These are phyloP conservation scores for Cryptococcus sp. DNA, from an alignment of 1,284 basidiomycete species.

Conservation along the genomic window DNA sequence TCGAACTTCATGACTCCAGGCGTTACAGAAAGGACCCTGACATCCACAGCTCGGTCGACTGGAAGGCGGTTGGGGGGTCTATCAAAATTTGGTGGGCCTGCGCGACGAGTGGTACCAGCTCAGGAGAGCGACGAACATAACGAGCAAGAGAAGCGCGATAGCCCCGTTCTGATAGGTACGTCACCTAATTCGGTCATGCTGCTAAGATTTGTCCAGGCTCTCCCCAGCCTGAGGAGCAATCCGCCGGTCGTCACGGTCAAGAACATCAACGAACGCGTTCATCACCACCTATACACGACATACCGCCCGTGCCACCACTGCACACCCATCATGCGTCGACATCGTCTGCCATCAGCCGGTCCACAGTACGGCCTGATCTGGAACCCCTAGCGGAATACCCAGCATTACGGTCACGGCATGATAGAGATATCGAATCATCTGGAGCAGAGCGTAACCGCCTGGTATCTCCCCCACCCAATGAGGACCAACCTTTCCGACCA, in stretches of 20 bases:
- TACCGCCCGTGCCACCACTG: too few species aligned
- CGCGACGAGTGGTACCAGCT: constrained; percentile 32
- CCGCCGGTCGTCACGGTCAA: too few species aligned
- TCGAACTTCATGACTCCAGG: constrained; percentile 36
- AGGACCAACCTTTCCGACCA: constrained; percentile 15
- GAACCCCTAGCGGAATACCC: too few species aligned
- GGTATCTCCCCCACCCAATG: not conserved
- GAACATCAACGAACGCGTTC: too few species aligned
- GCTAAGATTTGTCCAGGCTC: not conserved
- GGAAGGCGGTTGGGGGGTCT: constrained; percentile 35
- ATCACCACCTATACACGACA: too few species aligned
- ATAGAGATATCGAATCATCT: not conserved
- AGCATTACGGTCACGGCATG: too few species aligned
- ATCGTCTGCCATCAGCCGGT: too few species aligned
- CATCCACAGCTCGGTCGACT: constrained; percentile 27
- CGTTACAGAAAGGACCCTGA: constrained; percentile 30
- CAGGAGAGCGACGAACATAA: constrained; percentile 20
- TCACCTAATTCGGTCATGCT: not conserved
- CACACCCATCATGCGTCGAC: too few species aligned
- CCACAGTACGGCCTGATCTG: too few species aligned
- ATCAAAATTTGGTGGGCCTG: constrained; percentile 48
- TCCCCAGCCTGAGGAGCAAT: not conserved
- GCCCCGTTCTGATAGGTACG: constrained; percentile 24
- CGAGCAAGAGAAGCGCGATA: constrained; percentile 16
- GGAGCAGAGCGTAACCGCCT: constrained; percentile 10